phyloP scores from a whole-genome alignment of 305 asterid species.

The Fraxinus latifolia region DNA sequence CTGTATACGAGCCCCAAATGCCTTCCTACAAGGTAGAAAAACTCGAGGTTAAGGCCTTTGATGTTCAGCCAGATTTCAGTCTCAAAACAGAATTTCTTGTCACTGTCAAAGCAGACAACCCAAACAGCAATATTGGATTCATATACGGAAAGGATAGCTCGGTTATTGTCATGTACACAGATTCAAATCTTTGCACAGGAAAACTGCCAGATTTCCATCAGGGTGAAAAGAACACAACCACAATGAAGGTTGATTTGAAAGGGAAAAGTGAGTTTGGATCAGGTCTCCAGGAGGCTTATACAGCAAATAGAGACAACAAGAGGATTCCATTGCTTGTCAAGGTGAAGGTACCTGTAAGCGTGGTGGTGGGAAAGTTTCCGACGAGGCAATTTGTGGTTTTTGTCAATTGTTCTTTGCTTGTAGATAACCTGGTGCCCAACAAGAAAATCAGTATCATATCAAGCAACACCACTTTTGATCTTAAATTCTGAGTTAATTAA shows the following conservation, averaged over 20 bases:
- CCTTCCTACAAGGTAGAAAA: slow-evolving; percentile 41
- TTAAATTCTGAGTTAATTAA: slow-evolving; percentile 24
- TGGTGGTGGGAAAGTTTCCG: slow-evolving; percentile 17
- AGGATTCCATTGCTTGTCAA: slow-evolving; percentile 50
- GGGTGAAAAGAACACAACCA: slow-evolving; percentile 33
- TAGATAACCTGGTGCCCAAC: slow-evolving; percentile 39
- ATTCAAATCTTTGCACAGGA: slow-evolving; percentile 37
- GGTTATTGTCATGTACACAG: slow-evolving; percentile 27
- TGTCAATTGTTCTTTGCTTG: slow-evolving; percentile 33
- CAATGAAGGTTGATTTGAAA: slow-evolving; percentile 32
- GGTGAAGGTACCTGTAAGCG: slow-evolving; percentile 36
- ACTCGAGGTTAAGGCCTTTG: slow-evolving; percentile 45
- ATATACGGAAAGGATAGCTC: slow-evolving; percentile 36
- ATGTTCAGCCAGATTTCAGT: slow-evolving; percentile 42
- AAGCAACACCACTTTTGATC: slow-evolving; percentile 17
- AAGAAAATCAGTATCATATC: slow-evolving; percentile 38
- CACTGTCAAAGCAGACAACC: slow-evolving; percentile 43
- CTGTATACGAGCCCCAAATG: slow-evolving; percentile 30
- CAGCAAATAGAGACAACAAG: slow-evolving; percentile 24
- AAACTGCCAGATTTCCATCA: slow-evolving; percentile 48
- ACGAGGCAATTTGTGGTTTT: slow-evolving; percentile 27
- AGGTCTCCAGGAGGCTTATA: slow-evolving; percentile 42
- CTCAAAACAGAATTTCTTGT: slow-evolving; percentile 35
- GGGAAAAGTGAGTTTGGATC: slow-evolving; percentile 43
- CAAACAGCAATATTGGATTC: slow-evolving; percentile 39